phyloP scores from a whole-genome alignment of 2,329 filamentous ascomycete species.

The Trichoderma harzianum region DNA sequence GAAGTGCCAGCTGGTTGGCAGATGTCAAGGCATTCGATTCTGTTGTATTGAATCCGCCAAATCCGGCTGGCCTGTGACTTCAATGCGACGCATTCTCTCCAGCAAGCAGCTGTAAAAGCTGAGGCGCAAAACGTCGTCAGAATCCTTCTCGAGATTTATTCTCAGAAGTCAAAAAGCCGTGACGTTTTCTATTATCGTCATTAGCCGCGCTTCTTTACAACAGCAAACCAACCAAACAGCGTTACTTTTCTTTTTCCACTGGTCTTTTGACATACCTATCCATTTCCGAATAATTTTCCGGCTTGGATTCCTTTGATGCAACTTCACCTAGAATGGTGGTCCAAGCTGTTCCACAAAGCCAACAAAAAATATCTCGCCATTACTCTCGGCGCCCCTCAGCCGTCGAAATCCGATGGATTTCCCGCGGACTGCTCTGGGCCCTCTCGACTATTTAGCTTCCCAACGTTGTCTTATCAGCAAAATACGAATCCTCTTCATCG shows the following conservation, averaged over 20 bases:
- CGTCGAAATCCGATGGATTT: neutral
- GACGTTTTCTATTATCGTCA: neutral
- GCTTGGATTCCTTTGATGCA: neutral
- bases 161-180: neutral
- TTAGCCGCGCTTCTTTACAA: neutral
- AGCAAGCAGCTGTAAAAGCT: neutral
- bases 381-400: neutral
- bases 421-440: neutral
- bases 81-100: neutral
- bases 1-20: neutral
- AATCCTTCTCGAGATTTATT: neutral
- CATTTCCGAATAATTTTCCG: constrained; percentile 2
- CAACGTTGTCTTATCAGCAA: neutral
- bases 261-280: neutral
- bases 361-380: neutral
- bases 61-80: neutral
- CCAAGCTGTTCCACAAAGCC: neutral
- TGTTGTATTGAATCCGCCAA: neutral
- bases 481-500: neutral
- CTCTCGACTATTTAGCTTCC: neutral
- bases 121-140: no score
- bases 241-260: neutral
- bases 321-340: neutral
- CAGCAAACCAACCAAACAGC: neutral
- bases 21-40: neutral